These are phyloP conservation scores for Spathaspora passalidarum DNA, from an alignment of 805 yeast genomes.

Conservation along the genomic window DNA sequence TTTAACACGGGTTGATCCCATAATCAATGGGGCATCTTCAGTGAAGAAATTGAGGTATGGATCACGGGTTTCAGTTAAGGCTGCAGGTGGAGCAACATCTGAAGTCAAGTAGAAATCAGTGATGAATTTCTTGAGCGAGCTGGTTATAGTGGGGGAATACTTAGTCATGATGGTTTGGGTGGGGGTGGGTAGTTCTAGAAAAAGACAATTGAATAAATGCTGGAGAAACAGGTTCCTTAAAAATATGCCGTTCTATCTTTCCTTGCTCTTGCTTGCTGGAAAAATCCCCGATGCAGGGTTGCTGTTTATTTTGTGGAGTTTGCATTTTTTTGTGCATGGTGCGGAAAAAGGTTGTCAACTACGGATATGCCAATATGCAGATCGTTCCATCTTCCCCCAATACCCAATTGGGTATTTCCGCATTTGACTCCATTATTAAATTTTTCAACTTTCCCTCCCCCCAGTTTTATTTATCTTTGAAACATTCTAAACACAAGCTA, in stretches of 20 bases:
- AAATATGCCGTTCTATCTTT: neutral
- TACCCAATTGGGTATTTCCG: neutral
- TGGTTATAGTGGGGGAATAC: constrained; percentile 3
- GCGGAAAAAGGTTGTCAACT: neutral
- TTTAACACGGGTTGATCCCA: constrained; percentile 8
- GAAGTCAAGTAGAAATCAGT: constrained; percentile 10
- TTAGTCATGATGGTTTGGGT: constrained; percentile 6
- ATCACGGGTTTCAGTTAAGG: constrained; percentile 4
- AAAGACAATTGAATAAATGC: neutral
- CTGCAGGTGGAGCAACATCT: constrained; percentile 10
- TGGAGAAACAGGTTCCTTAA: neutral
- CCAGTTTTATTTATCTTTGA: neutral
- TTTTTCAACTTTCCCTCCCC: neutral
- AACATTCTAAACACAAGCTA: neutral
- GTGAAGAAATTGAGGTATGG: constrained; percentile 10
- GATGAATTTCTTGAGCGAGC: constrained; percentile 6
- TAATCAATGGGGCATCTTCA: constrained; percentile 7
- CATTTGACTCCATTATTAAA: neutral
- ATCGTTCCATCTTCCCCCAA: neutral
- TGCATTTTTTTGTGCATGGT: neutral
- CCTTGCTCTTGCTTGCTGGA: neutral
- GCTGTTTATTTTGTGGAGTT: neutral
- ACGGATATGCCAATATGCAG: too few species aligned
- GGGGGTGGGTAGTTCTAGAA: neutral
- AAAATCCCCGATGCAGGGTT: neutral